Percentiles rank a stretch among this genome's conserved stretches.
Evolutionary conservation across 1,139 yeast species (phyloP).

Genomic region (Saccharomyces uvarum): DNA sequence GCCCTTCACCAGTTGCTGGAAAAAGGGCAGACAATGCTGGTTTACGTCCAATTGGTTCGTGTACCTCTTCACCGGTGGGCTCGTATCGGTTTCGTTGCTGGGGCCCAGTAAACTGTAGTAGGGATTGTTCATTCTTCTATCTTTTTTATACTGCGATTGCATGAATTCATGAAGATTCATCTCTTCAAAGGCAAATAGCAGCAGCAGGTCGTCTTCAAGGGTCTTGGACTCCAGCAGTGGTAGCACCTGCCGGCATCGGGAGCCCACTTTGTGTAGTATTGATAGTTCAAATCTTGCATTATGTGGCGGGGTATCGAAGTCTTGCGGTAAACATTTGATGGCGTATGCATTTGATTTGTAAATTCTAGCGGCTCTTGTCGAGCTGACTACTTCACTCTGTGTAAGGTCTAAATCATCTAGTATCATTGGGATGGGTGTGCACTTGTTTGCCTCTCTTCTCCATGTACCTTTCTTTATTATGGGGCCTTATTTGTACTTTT

Average conservation of each 20-base stretch:
- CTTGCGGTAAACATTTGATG: conserved; percentile 19
- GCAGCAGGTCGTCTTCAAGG: conserved; percentile 14
- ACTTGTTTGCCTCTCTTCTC: not conserved
- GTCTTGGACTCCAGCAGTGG: conserved; percentile 13
- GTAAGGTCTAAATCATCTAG: conserved; percentile 2
- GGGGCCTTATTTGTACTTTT: not conserved
- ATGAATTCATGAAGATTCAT: conserved; percentile 21
- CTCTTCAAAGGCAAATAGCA: conserved; percentile 18
- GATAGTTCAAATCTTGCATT: conserved; percentile 23
- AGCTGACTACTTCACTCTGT: conserved; percentile 11
- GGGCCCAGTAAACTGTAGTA: conserved; percentile 17
- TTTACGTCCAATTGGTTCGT: conserved; percentile 18
- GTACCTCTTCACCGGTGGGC: conserved; percentile 1
- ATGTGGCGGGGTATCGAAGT: conserved; percentile 27
- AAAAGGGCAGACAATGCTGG: conserved; percentile 30
- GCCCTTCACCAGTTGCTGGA: conserved; percentile 42
- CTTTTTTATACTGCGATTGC: conserved; percentile 14
- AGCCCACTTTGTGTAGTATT: conserved; percentile 17
- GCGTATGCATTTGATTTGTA: conserved; percentile 13
- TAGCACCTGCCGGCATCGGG: conserved; percentile 12
- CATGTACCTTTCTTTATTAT: not conserved
- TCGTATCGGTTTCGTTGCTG: conserved; percentile 1
- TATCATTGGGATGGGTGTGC: not conserved
- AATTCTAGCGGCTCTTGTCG: conserved; percentile 25
- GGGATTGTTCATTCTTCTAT: conserved; percentile 29